A percentile compares a stretch with the other conserved stretches of the same genome.
Evolutionary conservation across 179 eudicot genomes (phyloP).

Genomic region (Heliamphora pulchella): DNA sequence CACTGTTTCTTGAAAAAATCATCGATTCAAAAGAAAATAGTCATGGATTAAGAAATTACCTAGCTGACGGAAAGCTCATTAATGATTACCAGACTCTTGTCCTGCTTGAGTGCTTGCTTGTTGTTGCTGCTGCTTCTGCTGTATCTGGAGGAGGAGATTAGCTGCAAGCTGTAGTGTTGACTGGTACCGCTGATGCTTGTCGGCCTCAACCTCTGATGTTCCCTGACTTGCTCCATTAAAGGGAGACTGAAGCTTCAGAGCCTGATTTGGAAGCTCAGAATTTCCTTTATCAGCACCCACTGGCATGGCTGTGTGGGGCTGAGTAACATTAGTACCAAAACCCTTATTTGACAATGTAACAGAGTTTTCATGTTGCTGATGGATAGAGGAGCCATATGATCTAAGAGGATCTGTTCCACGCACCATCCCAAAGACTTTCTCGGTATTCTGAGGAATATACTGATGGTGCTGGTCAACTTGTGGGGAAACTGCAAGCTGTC

Average conservation of each 20-base stretch:
- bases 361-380: slow-evolving; percentile 38
- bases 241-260: slow-evolving; percentile 36
- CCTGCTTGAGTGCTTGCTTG: too few relatives aligned
- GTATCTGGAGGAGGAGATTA: slow-evolving; percentile 68
- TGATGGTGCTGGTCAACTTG: slow-evolving; percentile 41
- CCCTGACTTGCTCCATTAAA: slow-evolving; percentile 41
- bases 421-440: slow-evolving; percentile 32
- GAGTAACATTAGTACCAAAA: slow-evolving; percentile 34
- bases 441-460: slow-evolving; percentile 32
- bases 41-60: too few relatives aligned
- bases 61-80: too few relatives aligned
- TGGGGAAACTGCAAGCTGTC: slow-evolving; percentile 32
- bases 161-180: slow-evolving; percentile 87
- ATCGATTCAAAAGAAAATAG: too few relatives aligned
- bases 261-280: slow-evolving; percentile 34
- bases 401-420: slow-evolving; percentile 35
- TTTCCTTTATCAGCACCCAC: slow-evolving; percentile 26
- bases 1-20: too few relatives aligned
- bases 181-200: slow-evolving; percentile 80
- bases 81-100: too few relatives aligned
- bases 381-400: slow-evolving; percentile 35
- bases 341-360: slow-evolving; percentile 33
- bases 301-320: slow-evolving; percentile 25
- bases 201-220: slow-evolving; percentile 51
- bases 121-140: slow-evolving; percentile 48